These are phyloP conservation scores for Sarcodon aspratus DNA, from an alignment of 768 basidiomycete genomes.

Conservation along the genomic window DNA sequence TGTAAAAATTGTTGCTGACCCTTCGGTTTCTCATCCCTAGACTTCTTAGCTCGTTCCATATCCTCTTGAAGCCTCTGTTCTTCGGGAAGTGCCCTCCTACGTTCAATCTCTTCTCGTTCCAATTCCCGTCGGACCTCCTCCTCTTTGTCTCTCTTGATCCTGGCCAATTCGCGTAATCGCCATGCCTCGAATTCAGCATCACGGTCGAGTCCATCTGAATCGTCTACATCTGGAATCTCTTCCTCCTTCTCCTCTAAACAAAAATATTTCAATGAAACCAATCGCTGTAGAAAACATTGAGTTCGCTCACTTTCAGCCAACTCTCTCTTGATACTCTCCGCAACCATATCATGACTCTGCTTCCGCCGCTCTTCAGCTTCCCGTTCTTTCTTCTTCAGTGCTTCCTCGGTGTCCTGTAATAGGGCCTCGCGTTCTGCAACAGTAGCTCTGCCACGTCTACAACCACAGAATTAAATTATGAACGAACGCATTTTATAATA, in stretches of 20 bases:
- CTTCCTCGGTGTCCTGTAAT: slow-evolving; percentile 67
- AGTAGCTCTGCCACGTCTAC: slow-evolving; percentile 67
- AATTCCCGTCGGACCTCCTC: slow-evolving; percentile 70
- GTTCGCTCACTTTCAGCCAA: slow-evolving; percentile 74
- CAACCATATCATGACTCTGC: slow-evolving; percentile 87
- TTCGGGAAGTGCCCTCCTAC: slow-evolving; percentile 86
- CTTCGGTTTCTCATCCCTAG: slow-evolving; percentile 81
- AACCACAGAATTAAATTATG: slow-evolving; percentile 1
- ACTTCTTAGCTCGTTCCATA: slow-evolving; percentile 71
- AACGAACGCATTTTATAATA: neutral
- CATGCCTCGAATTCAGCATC: slow-evolving; percentile 90
- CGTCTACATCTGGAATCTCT: slow-evolving; percentile 79
- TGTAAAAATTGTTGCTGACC: slow-evolving; percentile 89
- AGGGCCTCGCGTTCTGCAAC: slow-evolving; percentile 58
- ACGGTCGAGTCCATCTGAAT: slow-evolving; percentile 89
- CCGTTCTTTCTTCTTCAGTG: slow-evolving; percentile 51
- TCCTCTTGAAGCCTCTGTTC: slow-evolving; percentile 90
- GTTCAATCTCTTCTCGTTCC: slow-evolving; percentile 86
- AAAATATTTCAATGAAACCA: neutral
- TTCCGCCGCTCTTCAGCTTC: slow-evolving; percentile 77
- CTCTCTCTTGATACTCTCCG: slow-evolving; percentile 87
- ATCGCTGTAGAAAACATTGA: neutral
- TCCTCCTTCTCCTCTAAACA: slow-evolving; percentile 79
- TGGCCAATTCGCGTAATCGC: slow-evolving; percentile 86
- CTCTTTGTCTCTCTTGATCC: slow-evolving; percentile 92